These are phyloP conservation scores for Penicillium griseofulvum DNA, from an alignment of 2,329 filamentous ascomycete species.

Conservation along the genomic window DNA sequence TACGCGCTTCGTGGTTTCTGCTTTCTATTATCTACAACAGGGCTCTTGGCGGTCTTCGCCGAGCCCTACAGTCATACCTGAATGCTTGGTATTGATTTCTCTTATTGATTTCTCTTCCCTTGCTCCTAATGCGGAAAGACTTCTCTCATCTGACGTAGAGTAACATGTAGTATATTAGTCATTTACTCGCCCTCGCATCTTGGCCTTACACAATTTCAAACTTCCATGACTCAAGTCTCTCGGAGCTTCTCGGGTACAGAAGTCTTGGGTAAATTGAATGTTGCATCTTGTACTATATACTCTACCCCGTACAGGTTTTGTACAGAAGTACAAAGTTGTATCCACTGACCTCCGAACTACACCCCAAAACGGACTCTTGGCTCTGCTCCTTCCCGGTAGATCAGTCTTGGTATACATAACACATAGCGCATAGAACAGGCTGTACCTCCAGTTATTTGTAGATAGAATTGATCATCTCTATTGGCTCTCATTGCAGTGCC, in stretches of 20 bases:
- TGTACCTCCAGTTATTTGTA: neutral
- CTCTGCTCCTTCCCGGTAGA: slow-evolving; percentile 9
- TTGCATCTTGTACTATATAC: neutral
- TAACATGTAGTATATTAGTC: slow-evolving; percentile 4
- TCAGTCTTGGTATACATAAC: slow-evolving; percentile 8
- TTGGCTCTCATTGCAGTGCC: neutral
- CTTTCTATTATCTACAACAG: neutral
- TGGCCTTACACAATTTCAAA: neutral
- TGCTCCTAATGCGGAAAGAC: neutral
- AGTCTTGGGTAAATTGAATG: neutral
- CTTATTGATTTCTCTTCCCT: slow-evolving; percentile 1
- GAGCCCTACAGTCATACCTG: slow-evolving; percentile 6
- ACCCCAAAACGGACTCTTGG: slow-evolving; percentile 6
- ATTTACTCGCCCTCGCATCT: neutral
- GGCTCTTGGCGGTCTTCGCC: slow-evolving; percentile 3
- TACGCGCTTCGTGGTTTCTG: slow-evolving; percentile 1
- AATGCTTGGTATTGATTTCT: slow-evolving; percentile 9
- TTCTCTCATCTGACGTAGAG: slow-evolving; percentile 6
- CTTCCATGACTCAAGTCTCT: neutral
- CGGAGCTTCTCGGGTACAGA: slow-evolving; percentile 5
- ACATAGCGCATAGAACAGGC: neutral
- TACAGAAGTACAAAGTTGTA: slow-evolving; percentile 1
- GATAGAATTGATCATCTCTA: neutral
- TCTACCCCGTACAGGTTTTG: neutral
- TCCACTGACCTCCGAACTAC: neutral